A percentile compares a stretch with the other conserved stretches of the same genome.
Evolutionary conservation across 1,284 basidiomycete species (phyloP).

Genomic region (Moniliella sp.): DNA sequence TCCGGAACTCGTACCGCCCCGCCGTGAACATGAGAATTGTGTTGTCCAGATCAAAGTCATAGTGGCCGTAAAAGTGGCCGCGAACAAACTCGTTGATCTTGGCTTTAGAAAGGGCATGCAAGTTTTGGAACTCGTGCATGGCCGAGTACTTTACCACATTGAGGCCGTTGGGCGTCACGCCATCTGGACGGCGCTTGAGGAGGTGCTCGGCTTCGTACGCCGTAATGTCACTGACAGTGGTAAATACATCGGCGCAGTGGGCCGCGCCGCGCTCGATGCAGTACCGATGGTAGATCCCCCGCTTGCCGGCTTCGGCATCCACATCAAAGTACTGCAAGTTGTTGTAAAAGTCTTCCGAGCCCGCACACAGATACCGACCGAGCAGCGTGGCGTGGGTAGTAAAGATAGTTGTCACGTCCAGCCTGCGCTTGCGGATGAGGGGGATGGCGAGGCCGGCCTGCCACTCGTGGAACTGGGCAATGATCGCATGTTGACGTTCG

Average conservation of each 20-base stretch:
- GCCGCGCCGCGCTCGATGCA: conserved; percentile 85
- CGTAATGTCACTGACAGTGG: conserved; percentile 76
- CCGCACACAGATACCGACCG: conserved; percentile 89
- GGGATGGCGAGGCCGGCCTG: conserved; percentile 91
- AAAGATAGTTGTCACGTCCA: conserved; percentile 82
- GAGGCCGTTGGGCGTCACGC: conserved; percentile 87
- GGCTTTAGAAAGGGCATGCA: conserved; percentile 70
- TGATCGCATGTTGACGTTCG: conserved; percentile 58
- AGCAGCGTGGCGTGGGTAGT: conserved; percentile 96
- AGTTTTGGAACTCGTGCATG: conserved; percentile 90
- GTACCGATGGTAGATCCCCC: conserved; percentile 74
- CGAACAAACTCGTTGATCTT: conserved; percentile 95
- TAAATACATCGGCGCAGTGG: conserved; percentile 91
- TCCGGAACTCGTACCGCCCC: conserved; percentile 93
- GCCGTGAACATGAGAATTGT: conserved; percentile 78
- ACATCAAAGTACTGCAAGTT: conserved; percentile 98
- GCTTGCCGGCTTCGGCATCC: conserved; percentile 92
- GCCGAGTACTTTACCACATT: conserved; percentile 91
- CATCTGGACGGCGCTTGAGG: conserved; percentile 74
- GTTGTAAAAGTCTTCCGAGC: conserved; percentile 95
- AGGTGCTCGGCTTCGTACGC: conserved; percentile 89
- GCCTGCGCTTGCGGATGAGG: conserved; percentile 77
- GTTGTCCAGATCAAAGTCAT: conserved; percentile 82
- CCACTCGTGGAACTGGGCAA: conserved; percentile 98
- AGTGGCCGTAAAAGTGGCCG: conserved; percentile 93